phyloP scores from a whole-genome alignment of 1,139 yeast species.

The Kodamaea derodonti region DNA sequence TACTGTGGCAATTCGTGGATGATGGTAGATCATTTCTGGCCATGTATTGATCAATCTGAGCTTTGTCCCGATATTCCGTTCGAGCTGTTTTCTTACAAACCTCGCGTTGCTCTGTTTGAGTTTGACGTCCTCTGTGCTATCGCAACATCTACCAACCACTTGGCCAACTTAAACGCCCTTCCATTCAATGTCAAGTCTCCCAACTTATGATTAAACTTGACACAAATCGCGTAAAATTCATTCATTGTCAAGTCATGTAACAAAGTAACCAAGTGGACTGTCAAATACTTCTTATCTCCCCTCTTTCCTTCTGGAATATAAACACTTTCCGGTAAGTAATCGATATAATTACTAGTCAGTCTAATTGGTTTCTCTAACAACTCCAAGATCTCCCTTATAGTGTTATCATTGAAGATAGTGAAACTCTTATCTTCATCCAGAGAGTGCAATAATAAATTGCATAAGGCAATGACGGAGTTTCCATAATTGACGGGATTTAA shows the following conservation, averaged over 20 bases:
- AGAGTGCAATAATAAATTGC: slow-evolving; percentile 57
- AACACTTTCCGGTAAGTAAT: slow-evolving; percentile 42
- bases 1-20: too few relatives aligned
- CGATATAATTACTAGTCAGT: slow-evolving; percentile 36
- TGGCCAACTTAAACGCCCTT: slow-evolving; percentile 62
- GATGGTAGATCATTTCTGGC: too few relatives aligned
- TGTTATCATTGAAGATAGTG: slow-evolving; percentile 42
- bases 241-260: slow-evolving; percentile 61
- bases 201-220: slow-evolving; percentile 57
- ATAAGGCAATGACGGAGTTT: slow-evolving; percentile 58
- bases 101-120: too few relatives aligned
- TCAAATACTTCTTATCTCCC: slow-evolving; percentile 17
- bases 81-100: too few relatives aligned
- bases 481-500: slow-evolving; percentile 58
- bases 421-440: slow-evolving; percentile 60
- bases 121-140: too few relatives aligned
- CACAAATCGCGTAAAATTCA: slow-evolving; percentile 60
- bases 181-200: slow-evolving; percentile 62
- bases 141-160: slow-evolving; percentile 69
- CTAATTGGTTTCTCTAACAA: slow-evolving; percentile 57
- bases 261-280: slow-evolving; percentile 44
- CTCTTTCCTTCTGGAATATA: slow-evolving; percentile 32
- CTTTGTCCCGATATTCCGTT: too few relatives aligned
- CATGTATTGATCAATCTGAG: too few relatives aligned
- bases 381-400: slow-evolving; percentile 55